Conservation (phyloP, 306 rosid species). For the Trifolium fragiferum region DNA sequence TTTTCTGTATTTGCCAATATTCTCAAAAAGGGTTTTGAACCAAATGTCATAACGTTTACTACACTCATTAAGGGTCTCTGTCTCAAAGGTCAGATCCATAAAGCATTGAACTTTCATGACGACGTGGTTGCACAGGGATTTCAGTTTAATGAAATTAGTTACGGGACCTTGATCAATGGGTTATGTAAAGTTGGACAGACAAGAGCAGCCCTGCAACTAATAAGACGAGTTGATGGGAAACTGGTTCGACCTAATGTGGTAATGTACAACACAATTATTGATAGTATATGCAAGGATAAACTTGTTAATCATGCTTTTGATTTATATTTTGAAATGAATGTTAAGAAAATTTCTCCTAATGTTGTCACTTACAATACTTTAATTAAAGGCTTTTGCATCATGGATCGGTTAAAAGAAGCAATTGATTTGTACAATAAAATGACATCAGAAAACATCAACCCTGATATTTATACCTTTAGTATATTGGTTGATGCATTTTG, state of each 20-base stretch:
- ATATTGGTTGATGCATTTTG: constrained; percentile 11
- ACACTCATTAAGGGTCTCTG: constrained; percentile 8
- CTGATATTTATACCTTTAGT: background rate
- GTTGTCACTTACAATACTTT: background rate
- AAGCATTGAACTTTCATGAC: constrained; percentile 1
- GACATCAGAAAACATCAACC: background rate
- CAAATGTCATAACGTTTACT: background rate
- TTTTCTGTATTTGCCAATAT: background rate
- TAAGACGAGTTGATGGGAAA: background rate
- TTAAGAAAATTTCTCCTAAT: background rate
- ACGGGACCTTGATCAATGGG: background rate
- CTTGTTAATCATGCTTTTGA: background rate
- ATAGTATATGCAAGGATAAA: background rate
- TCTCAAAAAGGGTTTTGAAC: constrained; percentile 5
- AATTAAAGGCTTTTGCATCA: background rate
- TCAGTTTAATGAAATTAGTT: background rate
- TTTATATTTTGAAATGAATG: background rate
- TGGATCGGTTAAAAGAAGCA: background rate
- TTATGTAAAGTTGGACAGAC: background rate
- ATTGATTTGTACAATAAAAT: background rate
- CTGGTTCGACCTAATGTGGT: background rate
- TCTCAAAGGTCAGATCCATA: background rate
- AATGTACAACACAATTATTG: background rate
- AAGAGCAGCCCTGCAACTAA: background rate
- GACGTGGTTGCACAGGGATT: background rate